Base-by-base conservation (phyloP, 2,329 filamentous ascomycete species). In the Cladosporium oxysporum region DNA sequence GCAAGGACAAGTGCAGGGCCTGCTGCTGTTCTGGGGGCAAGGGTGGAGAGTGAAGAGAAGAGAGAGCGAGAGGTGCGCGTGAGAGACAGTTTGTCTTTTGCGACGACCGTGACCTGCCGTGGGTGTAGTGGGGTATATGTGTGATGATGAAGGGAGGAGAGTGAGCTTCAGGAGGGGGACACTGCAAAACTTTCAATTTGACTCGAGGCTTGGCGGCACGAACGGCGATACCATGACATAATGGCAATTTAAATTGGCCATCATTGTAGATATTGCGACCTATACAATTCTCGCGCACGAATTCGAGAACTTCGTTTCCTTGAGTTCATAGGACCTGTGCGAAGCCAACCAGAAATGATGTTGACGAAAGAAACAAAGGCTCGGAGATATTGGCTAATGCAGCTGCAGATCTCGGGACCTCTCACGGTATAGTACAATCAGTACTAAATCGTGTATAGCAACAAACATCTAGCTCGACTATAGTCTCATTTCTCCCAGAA, bases 101-200 rank as follows among this genome's bases (percentile, higher is more conserved):
- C 70, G 71, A 73, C 71, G 73, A 74, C 72, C 70, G 66, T 72
- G 72, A 60, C 70, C 68, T 70, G 73, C 71, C 73, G 73, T 71
- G 68, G 58, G 58, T 35, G 33, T 66, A 49, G 41, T 50, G 37
- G 55, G 57, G 49, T 44, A 49, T 66, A 37, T 47, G 55, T 58
- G 55, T 58, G 55, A 26, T 58, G 55, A 35, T 37, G 62, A 59
- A 37, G 29, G 50, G 57, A 65, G 62, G 37, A 23, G 61, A 57
- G 33, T 55, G 29, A 41, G 60, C 33, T 55, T 18, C 29, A 52
- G n/a, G 59, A 62, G 59, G 59, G 59, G 59, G 49, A 52, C 23
- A 29, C 26, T 41, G 35, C 14, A 41, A 41, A 18, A 31, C 31
- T 37, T 53, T 53, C 21, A 50, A 53, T 53, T 26, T 53, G 29